Evolutionary conservation across 306 rosid species (phyloP).

Genomic region (Dalbergia cultrata): DNA sequence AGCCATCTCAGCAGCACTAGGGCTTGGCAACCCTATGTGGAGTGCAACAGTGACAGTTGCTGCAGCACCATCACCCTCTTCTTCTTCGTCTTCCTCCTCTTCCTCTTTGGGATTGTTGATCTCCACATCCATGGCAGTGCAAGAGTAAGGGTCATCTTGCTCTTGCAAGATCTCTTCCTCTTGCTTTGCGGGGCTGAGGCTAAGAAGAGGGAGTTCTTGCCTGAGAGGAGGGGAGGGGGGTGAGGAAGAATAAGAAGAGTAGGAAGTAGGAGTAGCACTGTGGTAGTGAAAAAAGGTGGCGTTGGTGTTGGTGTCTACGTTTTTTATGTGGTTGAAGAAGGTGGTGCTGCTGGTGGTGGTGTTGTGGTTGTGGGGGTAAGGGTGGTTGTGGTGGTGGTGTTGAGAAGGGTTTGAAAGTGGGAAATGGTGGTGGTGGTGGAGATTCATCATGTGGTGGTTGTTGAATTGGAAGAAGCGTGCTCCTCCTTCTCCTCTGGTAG

Average conservation of each 20-base stretch:
- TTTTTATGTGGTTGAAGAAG: too few relatives aligned
- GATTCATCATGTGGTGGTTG: constrained; percentile 25
- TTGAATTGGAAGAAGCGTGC: constrained; percentile 49
- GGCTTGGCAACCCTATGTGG: constrained; percentile 96
- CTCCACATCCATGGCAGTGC: constrained; percentile 59
- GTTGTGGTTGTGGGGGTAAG: constrained; percentile 39
- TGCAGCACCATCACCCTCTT: neutral
- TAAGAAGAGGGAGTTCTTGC: constrained; percentile 82
- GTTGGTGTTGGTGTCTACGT: constrained; percentile 7
- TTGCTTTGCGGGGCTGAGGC: constrained; percentile 61
- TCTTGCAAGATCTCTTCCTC: neutral
- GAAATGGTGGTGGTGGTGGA: constrained; percentile 31
- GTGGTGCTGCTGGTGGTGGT: constrained; percentile 30
- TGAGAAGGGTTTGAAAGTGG: constrained; percentile 47
- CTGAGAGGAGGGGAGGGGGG: constrained; percentile 86
- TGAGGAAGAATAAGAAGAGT: constrained; percentile 24
- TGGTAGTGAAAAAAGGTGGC: constrained; percentile 33
- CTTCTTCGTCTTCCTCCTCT: constrained; percentile 40
- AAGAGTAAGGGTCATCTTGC: constrained; percentile 23
- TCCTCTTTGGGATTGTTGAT: constrained; percentile 34
- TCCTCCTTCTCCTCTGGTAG: neutral
- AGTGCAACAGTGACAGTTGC: constrained; percentile 85
- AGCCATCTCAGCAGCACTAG: constrained; percentile 92
- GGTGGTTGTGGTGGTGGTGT: constrained; percentile 6
- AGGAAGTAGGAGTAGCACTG: neutral